These are phyloP conservation scores for Hemisphaericaspora lyxosophila DNA, from an alignment of 1,139 yeast species.

Conservation along the genomic window DNA sequence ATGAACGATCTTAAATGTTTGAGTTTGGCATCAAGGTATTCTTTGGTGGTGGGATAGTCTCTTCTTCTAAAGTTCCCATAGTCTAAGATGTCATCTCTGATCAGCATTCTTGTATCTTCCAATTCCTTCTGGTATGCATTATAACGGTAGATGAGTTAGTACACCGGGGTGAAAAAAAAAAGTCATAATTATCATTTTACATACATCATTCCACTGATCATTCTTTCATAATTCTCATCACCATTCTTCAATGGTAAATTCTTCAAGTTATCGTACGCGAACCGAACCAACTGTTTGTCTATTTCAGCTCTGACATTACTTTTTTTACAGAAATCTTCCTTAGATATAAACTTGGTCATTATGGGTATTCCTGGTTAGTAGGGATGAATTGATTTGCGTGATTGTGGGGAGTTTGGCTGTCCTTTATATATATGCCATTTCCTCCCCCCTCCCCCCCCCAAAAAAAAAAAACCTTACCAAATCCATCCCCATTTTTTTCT, in stretches of 20 bases:
- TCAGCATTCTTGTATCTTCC: conserved; percentile 11
- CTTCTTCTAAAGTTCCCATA: conserved; percentile 39
- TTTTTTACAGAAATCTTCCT: conserved; percentile 16
- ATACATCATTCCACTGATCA: conserved; percentile 30
- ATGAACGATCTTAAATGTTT: conserved; percentile 39
- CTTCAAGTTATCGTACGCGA: conserved; percentile 40
- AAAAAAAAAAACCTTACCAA: no score
- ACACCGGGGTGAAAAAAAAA: background rate
- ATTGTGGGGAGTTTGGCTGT: no score
- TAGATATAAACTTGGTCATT: conserved; percentile 13
- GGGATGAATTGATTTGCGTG: no score
- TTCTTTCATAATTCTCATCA: conserved; percentile 39
- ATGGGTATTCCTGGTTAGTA: background rate
- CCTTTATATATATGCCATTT: no score
- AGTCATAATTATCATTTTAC: background rate
- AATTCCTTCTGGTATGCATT: conserved; percentile 12
- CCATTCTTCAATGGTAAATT: conserved; percentile 38
- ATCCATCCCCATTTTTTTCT: no score
- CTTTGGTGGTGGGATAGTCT: conserved; percentile 29
- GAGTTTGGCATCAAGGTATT: conserved; percentile 31
- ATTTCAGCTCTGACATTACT: conserved; percentile 20
- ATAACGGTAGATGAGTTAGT: conserved; percentile 8
- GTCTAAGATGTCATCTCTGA: conserved; percentile 24
- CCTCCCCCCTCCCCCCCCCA: no score
- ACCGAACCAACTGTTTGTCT: conserved; percentile 38